Conservation (phyloP, 164 flowering plant species). For the Houttuynia cordata region DNA sequence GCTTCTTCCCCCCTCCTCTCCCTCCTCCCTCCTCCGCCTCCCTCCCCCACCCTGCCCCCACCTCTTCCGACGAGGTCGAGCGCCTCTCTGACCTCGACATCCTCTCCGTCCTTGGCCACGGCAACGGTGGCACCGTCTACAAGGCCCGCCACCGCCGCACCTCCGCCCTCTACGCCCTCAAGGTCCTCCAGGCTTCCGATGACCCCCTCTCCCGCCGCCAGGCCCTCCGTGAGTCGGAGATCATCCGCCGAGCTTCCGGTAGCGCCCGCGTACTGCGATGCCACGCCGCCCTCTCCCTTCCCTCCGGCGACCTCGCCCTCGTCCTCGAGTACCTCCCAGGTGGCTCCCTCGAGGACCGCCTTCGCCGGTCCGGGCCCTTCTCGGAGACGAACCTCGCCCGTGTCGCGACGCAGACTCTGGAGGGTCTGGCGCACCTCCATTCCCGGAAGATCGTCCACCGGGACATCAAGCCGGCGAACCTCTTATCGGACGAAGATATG, state of each 20-base stretch:
- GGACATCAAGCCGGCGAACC: conserved; percentile 67
- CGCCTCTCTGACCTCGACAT: conserved; percentile 31
- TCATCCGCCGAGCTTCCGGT: conserved; percentile 60
- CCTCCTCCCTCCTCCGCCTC: too few species aligned
- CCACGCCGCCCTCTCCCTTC: conserved; percentile 25
- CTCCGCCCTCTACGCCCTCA: conserved; percentile 44
- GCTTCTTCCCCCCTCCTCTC: conserved; percentile 25
- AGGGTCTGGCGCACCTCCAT: conserved; percentile 57
- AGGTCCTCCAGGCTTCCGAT: conserved; percentile 34
- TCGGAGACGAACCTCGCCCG: conserved; percentile 29
- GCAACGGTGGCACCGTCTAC: conserved; percentile 79
- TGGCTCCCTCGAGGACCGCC: conserved; percentile 36
- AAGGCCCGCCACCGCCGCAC: conserved; percentile 52
- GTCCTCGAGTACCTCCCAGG: conserved; percentile 64
- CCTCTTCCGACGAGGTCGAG: conserved; percentile 7
- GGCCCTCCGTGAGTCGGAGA: conserved; percentile 43
- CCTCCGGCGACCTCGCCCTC: conserved; percentile 42
- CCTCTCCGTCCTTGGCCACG: conserved; percentile 55
- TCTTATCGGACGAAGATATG: conserved; percentile 33
- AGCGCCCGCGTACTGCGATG: conserved; percentile 37
- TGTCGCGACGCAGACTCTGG: conserved; percentile 43
- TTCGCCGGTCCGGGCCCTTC: conserved; percentile 22
- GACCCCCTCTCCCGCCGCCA: conserved; percentile 46
- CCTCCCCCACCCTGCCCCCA: neutral
- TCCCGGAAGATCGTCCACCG: conserved; percentile 59